Conservation (phyloP, 257 asterid genomes). For the Verbascum thapsus region DNA sequence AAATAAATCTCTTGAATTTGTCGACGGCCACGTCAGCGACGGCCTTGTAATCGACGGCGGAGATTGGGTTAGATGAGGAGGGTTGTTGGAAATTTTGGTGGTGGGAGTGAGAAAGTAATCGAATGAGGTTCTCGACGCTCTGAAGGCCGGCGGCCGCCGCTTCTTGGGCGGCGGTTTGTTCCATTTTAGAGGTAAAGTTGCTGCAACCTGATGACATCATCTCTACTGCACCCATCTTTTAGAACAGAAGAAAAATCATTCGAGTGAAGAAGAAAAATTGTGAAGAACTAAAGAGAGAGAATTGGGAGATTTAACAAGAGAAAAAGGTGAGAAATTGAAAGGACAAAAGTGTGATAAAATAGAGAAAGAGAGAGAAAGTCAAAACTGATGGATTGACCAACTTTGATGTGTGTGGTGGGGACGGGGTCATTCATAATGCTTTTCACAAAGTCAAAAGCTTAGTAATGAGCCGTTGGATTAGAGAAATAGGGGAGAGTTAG, state of each 20-base stretch:
- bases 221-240: slow-evolving; percentile 69
- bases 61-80: slow-evolving; percentile 10
- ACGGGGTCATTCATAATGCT: slow-evolving; percentile 29
- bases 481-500: slow-evolving; percentile 21
- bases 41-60: slow-evolving; percentile 50
- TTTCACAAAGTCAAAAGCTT: slow-evolving; percentile 62
- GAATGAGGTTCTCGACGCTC: slow-evolving; percentile 82
- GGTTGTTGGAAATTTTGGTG: slow-evolving; percentile 27
- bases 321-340: slow-evolving; percentile 6
- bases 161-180: slow-evolving; percentile 72
- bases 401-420: slow-evolving; percentile 30
- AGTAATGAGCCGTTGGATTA: slow-evolving; percentile 71
- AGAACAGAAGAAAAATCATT: slow-evolving; percentile 20
- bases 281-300: slow-evolving; percentile 15
- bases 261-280: neutral
- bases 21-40: slow-evolving; percentile 77
- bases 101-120: slow-evolving; percentile 64
- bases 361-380: slow-evolving; percentile 41
- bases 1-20: slow-evolving; percentile 74
- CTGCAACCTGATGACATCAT: slow-evolving; percentile 53
- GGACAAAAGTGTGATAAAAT: slow-evolving; percentile 30
- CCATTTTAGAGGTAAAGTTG: slow-evolving; percentile 51
- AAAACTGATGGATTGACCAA: slow-evolving; percentile 60
- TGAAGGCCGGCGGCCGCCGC: slow-evolving; percentile 92
- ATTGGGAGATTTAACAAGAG: slow-evolving; percentile 5